These are phyloP conservation scores for Barnettozyma californica DNA, from an alignment of 805 yeast species.

Conservation along the genomic window DNA sequence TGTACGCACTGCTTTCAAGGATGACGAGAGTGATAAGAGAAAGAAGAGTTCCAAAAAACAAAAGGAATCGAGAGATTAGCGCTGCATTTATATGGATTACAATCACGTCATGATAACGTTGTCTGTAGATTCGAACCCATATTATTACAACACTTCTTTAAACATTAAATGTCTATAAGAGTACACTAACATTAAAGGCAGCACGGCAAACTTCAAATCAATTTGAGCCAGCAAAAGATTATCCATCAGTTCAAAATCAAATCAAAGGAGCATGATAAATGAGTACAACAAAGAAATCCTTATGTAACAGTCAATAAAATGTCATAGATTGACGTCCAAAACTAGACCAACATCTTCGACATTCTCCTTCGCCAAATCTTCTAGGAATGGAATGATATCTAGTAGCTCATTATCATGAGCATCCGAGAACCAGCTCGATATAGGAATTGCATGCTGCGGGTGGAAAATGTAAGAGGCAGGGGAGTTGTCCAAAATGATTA, in stretches of 20 bases:
- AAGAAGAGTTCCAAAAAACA: slow-evolving; percentile 5
- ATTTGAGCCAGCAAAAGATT: slow-evolving; percentile 3
- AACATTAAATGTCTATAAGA: slow-evolving; percentile 7
- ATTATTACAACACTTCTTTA: not conserved
- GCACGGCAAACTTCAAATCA: not conserved
- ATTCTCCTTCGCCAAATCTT: slow-evolving; percentile 65
- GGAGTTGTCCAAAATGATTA: slow-evolving; percentile 91
- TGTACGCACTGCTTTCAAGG: slow-evolving; percentile 70
- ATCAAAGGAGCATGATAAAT: not conserved
- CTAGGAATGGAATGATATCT: slow-evolving; percentile 85
- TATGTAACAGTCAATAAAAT: not conserved
- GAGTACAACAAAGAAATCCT: not conserved
- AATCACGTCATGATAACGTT: not conserved
- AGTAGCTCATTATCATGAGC: slow-evolving; percentile 92
- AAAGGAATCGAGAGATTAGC: not conserved
- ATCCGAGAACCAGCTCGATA: slow-evolving; percentile 97
- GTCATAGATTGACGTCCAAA: slow-evolving; percentile 58
- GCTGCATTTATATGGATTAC: not conserved
- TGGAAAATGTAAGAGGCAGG: slow-evolving; percentile 98
- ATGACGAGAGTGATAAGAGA: slow-evolving; percentile 29
- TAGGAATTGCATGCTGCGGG: slow-evolving; percentile 96
- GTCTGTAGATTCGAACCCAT: not conserved
- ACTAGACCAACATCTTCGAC: slow-evolving; percentile 86
- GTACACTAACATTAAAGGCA: not conserved
- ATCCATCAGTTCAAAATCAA: not conserved